Percentiles rank a stretch among this genome's conserved stretches.
These are phyloP conservation scores for Avena eriantha DNA, from an alignment of 176 grass and related monocot species.

Conservation along the genomic window DNA sequence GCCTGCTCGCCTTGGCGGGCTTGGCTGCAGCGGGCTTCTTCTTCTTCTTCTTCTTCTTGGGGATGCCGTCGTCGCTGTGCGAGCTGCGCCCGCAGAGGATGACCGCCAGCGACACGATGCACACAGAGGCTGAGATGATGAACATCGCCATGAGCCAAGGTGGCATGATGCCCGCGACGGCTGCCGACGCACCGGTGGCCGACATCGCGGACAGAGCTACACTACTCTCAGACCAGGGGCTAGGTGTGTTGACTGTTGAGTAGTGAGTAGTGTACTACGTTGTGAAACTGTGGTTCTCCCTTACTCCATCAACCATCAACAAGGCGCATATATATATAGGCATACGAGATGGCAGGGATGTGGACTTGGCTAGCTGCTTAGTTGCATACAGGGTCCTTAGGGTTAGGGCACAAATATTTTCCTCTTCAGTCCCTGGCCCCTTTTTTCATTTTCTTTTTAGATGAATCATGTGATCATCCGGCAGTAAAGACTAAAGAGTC, in stretches of 20 bases:
- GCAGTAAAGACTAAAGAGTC: neutral
- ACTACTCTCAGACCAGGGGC: neutral
- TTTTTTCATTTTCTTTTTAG: neutral
- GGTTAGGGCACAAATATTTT: neutral
- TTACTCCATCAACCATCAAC: neutral
- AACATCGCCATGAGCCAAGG: constrained; percentile 25
- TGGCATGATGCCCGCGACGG: neutral
- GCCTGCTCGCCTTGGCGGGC: neutral
- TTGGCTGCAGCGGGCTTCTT: neutral
- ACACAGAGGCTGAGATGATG: constrained; percentile 27
- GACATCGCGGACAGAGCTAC: neutral
- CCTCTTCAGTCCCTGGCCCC: too few relatives aligned
- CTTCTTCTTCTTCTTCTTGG: constrained; percentile 18
- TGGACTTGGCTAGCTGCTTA: neutral
- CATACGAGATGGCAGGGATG: neutral
- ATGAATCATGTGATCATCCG: neutral
- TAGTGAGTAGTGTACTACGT: neutral
- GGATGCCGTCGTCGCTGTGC: neutral
- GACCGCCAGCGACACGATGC: constrained; percentile 6
- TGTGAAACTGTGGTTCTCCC: neutral
- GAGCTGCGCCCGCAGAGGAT: constrained; percentile 44
- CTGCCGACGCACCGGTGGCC: neutral
- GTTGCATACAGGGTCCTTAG: too few relatives aligned
- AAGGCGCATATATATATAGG: constrained; percentile 7
- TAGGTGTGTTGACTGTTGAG: neutral